These are phyloP conservation scores for Porogramme epimiltina DNA, from an alignment of 1,284 basidiomycete genomes.

Conservation along the genomic window DNA sequence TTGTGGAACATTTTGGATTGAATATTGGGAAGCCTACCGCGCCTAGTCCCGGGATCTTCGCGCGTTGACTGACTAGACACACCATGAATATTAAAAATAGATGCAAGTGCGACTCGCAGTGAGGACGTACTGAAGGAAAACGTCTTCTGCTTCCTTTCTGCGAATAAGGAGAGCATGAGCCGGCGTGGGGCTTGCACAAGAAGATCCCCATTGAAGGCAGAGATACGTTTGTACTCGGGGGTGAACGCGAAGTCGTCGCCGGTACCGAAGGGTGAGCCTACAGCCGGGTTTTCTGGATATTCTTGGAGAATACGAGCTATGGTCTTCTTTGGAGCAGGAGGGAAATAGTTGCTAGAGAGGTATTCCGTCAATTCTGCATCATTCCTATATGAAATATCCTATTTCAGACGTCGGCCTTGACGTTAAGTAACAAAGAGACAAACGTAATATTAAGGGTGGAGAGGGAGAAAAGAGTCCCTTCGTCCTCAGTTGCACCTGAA, in stretches of 20 bases:
- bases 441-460: constrained; percentile 24
- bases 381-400: constrained; percentile 8
- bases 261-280: constrained; percentile 55
- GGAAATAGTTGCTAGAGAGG: constrained; percentile 20
- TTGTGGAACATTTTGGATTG: too few species aligned
- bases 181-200: constrained; percentile 50
- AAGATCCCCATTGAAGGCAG: constrained; percentile 49
- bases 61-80: too few species aligned
- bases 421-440: not conserved
- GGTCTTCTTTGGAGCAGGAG: constrained; percentile 8
- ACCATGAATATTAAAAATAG: constrained; percentile 40
- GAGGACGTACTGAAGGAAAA: constrained; percentile 27
- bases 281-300: constrained; percentile 39
- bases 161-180: constrained; percentile 22
- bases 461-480: constrained; percentile 35
- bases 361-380: constrained; percentile 13
- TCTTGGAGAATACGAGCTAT: constrained; percentile 22
- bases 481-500: constrained; percentile 27
- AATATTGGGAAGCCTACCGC: too few species aligned
- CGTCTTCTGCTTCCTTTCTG: constrained; percentile 44
- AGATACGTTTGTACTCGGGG: constrained; percentile 51
- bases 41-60: too few species aligned
- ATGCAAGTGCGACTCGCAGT: not conserved
- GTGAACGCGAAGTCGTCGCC: constrained; percentile 44
- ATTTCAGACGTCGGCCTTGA: not conserved